phyloP scores from a whole-genome alignment of 2,329 filamentous ascomycete genomes.

The Trichoderma lentiforme region DNA sequence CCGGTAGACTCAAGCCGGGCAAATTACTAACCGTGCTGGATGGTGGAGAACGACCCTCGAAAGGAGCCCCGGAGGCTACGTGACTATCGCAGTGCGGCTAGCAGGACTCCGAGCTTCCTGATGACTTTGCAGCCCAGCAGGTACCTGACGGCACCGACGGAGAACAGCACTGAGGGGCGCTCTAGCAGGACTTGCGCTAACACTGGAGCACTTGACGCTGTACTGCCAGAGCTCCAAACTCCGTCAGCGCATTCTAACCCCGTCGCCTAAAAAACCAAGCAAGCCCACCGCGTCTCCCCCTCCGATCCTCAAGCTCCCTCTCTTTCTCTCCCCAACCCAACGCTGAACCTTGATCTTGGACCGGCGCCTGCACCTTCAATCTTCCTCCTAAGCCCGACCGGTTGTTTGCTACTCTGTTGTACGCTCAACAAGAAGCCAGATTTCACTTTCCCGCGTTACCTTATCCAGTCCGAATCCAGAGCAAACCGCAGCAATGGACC shows the following conservation, averaged over 20 bases:
- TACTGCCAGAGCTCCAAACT: constrained; percentile 11
- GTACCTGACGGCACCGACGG: constrained; percentile 12
- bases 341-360: not conserved
- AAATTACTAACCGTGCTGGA: not conserved
- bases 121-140: constrained; percentile 7
- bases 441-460: not conserved
- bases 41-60: constrained; percentile 2
- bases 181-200: constrained; percentile 10
- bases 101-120: constrained; percentile 2
- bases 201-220: not conserved
- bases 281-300: constrained; percentile 13
- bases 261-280: constrained; percentile 14
- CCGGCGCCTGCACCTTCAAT: not conserved
- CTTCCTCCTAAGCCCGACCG: not conserved
- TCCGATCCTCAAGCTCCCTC: constrained; percentile 9
- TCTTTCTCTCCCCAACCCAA: constrained; percentile 10
- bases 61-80: not conserved
- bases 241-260: constrained; percentile 17
- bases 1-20: constrained; percentile 1
- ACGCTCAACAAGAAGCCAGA: not conserved
- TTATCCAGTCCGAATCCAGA: not conserved
- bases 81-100: not conserved
- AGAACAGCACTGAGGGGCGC: not conserved
- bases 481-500: constrained; percentile 20
- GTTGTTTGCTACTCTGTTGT: not conserved